Evolutionary conservation across 768 basidiomycete species (phyloP).

Genomic region (Neoboletus brunneissimus): DNA sequence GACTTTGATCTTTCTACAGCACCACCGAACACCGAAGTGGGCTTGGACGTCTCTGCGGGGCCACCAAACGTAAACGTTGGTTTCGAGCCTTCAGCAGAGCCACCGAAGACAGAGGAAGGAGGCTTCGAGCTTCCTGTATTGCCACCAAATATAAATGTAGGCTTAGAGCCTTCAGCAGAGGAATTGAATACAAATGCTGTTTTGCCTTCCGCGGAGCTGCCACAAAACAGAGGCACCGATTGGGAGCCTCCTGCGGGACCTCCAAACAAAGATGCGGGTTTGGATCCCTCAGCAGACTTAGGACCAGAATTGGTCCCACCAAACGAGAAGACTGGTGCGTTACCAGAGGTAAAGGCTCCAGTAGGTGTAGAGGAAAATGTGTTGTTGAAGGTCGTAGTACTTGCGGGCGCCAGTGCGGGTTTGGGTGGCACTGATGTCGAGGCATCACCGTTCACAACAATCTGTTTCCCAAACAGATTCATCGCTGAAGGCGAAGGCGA

Average conservation of each 20-base stretch:
- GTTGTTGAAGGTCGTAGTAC: conserved; percentile 16
- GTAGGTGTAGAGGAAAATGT: conserved; percentile 16
- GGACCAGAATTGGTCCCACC: conserved; percentile 14
- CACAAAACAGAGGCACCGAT: conserved; percentile 4
- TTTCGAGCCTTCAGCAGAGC: conserved; percentile 6
- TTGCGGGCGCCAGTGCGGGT: conserved; percentile 10
- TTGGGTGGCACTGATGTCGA: conserved; percentile 23
- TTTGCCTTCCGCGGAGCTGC: conserved; percentile 10
- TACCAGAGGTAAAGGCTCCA: conserved; percentile 14
- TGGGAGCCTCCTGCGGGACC: conserved; percentile 3
- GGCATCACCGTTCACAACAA: conserved; percentile 11
- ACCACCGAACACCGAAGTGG: neutral
- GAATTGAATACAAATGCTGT: conserved; percentile 11
- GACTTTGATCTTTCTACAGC: conserved; percentile 3
- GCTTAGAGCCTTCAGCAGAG: conserved; percentile 13
- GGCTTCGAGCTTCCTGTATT: conserved; percentile 4
- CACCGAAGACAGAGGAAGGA: conserved; percentile 1
- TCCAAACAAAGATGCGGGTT: conserved; percentile 18
- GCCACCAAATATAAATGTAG: conserved; percentile 11
- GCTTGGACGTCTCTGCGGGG: conserved; percentile 6
- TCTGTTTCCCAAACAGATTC: conserved; percentile 15
- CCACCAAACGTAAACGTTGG: conserved; percentile 8
- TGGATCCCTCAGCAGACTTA: conserved; percentile 16
- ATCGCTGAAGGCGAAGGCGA: conserved; percentile 11
- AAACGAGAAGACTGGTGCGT: conserved; percentile 18